Percentiles rank a stretch among this genome's conserved stretches.
Conservation (phyloP, 2,329 filamentous ascomycete species). For the Pseudogymnoascus sp. region DNA sequence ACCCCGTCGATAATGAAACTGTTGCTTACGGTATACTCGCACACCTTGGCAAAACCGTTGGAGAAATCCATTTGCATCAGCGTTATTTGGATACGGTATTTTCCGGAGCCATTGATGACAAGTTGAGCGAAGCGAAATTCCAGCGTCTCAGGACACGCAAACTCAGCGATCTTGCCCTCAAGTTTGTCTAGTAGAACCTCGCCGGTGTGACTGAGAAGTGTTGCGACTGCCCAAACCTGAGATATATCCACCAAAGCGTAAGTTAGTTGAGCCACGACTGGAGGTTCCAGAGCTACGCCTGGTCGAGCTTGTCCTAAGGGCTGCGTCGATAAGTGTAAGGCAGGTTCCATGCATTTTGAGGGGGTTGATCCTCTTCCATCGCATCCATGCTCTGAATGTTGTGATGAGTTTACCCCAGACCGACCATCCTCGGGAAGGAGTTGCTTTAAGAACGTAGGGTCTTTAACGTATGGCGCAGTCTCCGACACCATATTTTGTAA, state of each 20-base stretch:
- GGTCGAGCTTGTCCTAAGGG: conserved; percentile 21
- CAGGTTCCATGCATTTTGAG: neutral
- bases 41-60: neutral
- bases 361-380: no score
- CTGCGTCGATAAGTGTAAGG: conserved; percentile 21
- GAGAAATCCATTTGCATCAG: conserved; percentile 21
- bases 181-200: conserved; percentile 23
- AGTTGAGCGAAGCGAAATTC: conserved; percentile 28
- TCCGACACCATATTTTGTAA: neutral
- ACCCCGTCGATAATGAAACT: neutral
- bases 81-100: conserved; percentile 24
- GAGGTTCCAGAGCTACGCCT: conserved; percentile 23
- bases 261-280: conserved; percentile 21
- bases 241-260: conserved; percentile 24
- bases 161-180: conserved; percentile 24
- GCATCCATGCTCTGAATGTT: no score
- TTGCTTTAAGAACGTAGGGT: neutral
- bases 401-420: no score
- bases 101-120: conserved; percentile 22
- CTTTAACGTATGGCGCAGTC: neutral
- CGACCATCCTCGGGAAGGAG: neutral
- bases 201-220: conserved; percentile 24
- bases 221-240: conserved; percentile 23
- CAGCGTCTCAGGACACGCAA: conserved; percentile 25
- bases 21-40: neutral